phyloP scores from a whole-genome alignment of 139 green algal genomes.

The Chlamydomonas sphaeroides region DNA sequence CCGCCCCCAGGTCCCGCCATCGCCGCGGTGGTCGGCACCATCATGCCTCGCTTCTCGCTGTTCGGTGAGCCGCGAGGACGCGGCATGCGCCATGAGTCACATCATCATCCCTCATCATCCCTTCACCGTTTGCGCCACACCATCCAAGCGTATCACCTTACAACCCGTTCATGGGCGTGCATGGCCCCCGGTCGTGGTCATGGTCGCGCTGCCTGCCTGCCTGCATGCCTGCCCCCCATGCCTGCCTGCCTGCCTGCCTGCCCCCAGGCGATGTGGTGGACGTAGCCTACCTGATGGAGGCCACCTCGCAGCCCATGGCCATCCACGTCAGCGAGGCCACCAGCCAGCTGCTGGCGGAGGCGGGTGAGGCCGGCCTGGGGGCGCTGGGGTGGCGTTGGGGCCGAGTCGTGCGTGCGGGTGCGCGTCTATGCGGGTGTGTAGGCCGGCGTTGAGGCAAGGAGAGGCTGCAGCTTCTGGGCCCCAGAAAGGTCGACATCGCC shows the following conservation, averaged over 20 bases:
- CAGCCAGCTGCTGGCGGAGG: background rate
- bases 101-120: background rate
- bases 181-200: too few species aligned
- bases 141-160: too few species aligned
- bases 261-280: slow-evolving; percentile 12
- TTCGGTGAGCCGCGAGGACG: slow-evolving; percentile 5
- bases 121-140: too few species aligned
- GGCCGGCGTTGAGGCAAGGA: too few species aligned
- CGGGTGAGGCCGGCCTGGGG: background rate
- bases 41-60: slow-evolving; percentile 22
- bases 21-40: slow-evolving; percentile 25
- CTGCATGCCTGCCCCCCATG: too few species aligned
- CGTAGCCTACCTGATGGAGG: slow-evolving; percentile 35
- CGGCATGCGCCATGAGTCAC: background rate
- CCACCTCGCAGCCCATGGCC: slow-evolving; percentile 1
- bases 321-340: background rate
- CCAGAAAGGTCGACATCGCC: too few species aligned
- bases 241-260: too few species aligned
- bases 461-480: too few species aligned
- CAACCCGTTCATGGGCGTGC: too few species aligned
- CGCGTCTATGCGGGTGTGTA: too few species aligned
- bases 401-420: too few species aligned
- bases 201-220: too few species aligned
- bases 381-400: background rate
- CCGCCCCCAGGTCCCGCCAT: background rate